Evolutionary conservation across 345 rosid species (phyloP).

Genomic region (Erucastrum elatum): DNA sequence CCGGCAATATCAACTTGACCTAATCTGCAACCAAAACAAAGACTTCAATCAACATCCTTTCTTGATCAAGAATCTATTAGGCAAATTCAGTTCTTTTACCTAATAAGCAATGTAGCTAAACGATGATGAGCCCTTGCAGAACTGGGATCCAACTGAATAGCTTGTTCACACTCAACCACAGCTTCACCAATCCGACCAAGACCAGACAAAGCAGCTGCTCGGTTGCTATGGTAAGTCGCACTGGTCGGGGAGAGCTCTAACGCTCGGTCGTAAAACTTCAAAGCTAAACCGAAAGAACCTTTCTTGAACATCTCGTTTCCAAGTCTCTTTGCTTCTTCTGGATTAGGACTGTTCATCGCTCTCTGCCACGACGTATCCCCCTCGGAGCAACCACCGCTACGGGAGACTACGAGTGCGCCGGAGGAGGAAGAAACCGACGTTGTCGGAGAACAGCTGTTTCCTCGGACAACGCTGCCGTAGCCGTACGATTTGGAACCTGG

Average conservation of each 20-base stretch:
- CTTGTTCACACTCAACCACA: slow-evolving; percentile 75
- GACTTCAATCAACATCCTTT: neutral
- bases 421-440: slow-evolving; percentile 2
- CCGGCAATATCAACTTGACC: slow-evolving; percentile 81
- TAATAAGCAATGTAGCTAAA: slow-evolving; percentile 68
- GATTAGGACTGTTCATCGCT: slow-evolving; percentile 34
- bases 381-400: neutral
- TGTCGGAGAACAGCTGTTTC: slow-evolving; percentile 25
- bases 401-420: neutral
- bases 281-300: slow-evolving; percentile 73
- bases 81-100: slow-evolving; percentile 45
- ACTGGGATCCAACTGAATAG: slow-evolving; percentile 75
- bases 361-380: slow-evolving; percentile 20
- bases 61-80: neutral
- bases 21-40: slow-evolving; percentile 56
- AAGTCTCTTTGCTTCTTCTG: slow-evolving; percentile 69
- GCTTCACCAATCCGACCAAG: slow-evolving; percentile 76
- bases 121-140: slow-evolving; percentile 87
- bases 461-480: slow-evolving; percentile 84
- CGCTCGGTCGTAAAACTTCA: slow-evolving; percentile 81
- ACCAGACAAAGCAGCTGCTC: slow-evolving; percentile 39
- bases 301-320: slow-evolving; percentile 85
- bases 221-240: slow-evolving; percentile 60
- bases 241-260: slow-evolving; percentile 64
- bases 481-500: slow-evolving; percentile 82